Base-by-base conservation (phyloP, 768 basidiomycete species). In the Hygrophoropsis aurantiaca region DNA sequence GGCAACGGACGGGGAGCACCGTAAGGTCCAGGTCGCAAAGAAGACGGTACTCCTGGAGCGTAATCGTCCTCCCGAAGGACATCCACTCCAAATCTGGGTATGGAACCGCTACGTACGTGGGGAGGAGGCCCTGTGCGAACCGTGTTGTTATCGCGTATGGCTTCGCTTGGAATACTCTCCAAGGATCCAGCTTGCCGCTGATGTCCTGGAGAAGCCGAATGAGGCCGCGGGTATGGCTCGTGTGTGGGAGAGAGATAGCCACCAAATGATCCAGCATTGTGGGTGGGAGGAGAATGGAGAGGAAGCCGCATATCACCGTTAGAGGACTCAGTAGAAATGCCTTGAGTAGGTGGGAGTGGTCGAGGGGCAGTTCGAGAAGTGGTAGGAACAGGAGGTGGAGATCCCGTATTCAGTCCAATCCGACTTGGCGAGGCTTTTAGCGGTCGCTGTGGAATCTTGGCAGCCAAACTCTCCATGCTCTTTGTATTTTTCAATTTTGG, bases 151-250 rank as follows among this genome's bases (percentile, higher is more conserved):
- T 68, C 66, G 13, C 62, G 66, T 7, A 51, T 38, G 36, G 33
- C 27, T 30, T 30, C 27, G 27, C 13, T 30, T 30, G 27, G 6
- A 7, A 30, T 30, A 25, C 15, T n/a, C 33, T 52, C 47, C 10
- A 10, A 33, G n/a, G 43, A 42, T 32, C 37, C 44, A 27, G 62
- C 56, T 36, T 62, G 58, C 11, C 66, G 66, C 11, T 58, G 66
- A 38, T 66, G 65, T 26, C 62, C 65, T 25, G 64, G 64, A 34
- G 64, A 68, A 15, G 84, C 81, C 25, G 86, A 87, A 40, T 74
- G 80, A 2, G 86, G 82, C 30, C 85, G 77, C 16, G 79, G 74
- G 56, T 74, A 78, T 2, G 83, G 81, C 1, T 87, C 85, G 42
- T 74, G 71, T 45, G 59, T 70, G 5, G 80, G 73, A 13, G 78